phyloP scores from a whole-genome alignment of 495 filamentous ascomycete genomes.

The Chlorociboria aeruginascens region DNA sequence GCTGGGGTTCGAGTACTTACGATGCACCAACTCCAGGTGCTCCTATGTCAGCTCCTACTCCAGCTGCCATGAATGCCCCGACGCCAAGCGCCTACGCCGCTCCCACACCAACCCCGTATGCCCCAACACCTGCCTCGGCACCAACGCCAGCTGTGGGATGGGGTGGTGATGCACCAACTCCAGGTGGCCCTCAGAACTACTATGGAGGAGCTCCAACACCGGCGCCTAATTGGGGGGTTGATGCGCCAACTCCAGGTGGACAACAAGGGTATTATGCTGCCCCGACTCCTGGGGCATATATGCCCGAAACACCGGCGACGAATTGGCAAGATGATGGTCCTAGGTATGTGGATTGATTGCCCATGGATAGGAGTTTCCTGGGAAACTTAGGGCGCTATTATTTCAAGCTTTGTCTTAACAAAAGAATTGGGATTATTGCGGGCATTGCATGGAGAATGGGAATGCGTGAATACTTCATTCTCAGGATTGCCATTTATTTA shows the following conservation, averaged over 20 bases:
- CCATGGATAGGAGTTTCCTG: not conserved
- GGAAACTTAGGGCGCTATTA: not conserved
- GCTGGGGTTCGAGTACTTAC: slow-evolving; percentile 26
- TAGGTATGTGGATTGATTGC: slow-evolving; percentile 36
- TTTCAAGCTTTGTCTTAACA: slow-evolving; percentile 9
- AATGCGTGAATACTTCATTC: not conserved
- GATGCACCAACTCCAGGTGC: slow-evolving; percentile 59
- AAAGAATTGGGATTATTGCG: not conserved
- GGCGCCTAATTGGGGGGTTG: slow-evolving; percentile 35
- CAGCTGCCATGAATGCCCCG: slow-evolving; percentile 58
- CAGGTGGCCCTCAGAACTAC: slow-evolving; percentile 19
- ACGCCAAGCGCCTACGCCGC: slow-evolving; percentile 67
- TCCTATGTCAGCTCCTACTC: slow-evolving; percentile 56
- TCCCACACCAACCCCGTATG: slow-evolving; percentile 40
- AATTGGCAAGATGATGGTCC: slow-evolving; percentile 48
- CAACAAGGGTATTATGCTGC: slow-evolving; percentile 49
- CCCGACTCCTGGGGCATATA: slow-evolving; percentile 66
- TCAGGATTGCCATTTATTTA: no score
- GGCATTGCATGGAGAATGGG: not conserved
- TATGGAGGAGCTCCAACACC: slow-evolving; percentile 44
- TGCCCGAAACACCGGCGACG: slow-evolving; percentile 65
- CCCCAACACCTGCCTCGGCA: slow-evolving; percentile 28
- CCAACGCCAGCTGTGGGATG: slow-evolving; percentile 22
- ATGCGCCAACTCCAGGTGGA: slow-evolving; percentile 43
- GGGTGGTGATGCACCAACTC: not conserved